These are phyloP conservation scores for Russula abietina DNA, from an alignment of 768 basidiomycete genomes.

Conservation along the genomic window DNA sequence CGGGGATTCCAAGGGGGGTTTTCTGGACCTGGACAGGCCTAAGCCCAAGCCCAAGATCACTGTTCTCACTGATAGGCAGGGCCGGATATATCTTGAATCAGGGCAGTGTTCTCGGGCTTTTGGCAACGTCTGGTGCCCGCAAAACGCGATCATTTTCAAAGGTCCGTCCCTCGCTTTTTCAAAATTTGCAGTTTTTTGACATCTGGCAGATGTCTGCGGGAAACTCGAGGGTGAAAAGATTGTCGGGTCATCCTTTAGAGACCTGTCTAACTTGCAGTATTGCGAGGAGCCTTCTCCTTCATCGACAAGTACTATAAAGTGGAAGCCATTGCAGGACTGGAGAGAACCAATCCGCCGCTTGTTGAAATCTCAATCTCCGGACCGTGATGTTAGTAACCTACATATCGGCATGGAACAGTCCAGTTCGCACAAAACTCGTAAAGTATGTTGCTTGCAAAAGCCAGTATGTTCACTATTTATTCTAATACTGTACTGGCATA, in stretches of 20 bases:
- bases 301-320: not conserved
- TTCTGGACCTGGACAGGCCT: no score
- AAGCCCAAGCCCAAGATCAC: not conserved
- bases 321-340: conserved; percentile 3
- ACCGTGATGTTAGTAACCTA: not conserved
- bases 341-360: not conserved
- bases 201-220: conserved; percentile 6
- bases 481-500: not conserved
- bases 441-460: not conserved
- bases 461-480: not conserved
- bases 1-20: no score
- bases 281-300: not conserved
- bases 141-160: conserved; percentile 11
- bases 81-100: conserved; percentile 14
- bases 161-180: not conserved
- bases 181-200: not conserved
- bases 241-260: not conserved
- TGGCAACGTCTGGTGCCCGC: conserved; percentile 11
- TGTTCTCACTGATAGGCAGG: conserved; percentile 8
- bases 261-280: not conserved
- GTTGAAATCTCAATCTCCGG: not conserved
- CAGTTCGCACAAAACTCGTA: not conserved
- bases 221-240: conserved; percentile 12
- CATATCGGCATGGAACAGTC: not conserved
- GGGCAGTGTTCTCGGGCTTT: not conserved